Conservation (phyloP, 768 basidiomycete genomes). For the Lentinula edodes region DNA sequence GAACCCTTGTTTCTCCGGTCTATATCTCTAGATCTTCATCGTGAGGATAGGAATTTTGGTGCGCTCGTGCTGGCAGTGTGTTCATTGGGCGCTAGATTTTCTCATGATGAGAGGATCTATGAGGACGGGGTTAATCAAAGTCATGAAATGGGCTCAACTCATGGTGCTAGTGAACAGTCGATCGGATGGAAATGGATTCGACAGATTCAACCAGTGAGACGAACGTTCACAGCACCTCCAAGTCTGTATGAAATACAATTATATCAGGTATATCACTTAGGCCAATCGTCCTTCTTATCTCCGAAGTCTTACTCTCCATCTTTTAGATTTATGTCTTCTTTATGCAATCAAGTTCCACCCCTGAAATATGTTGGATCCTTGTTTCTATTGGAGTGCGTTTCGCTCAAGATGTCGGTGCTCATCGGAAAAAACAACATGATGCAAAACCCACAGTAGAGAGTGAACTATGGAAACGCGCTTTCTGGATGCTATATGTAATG, state of each 20-base stretch:
- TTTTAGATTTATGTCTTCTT: constrained; percentile 33
- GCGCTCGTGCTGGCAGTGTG: constrained; percentile 45
- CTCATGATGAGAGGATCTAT: constrained; percentile 34
- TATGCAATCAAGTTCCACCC: constrained; percentile 38
- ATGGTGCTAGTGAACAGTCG: constrained; percentile 21
- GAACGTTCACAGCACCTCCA: constrained; percentile 38
- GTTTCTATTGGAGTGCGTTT: constrained; percentile 50
- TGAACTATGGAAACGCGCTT: constrained; percentile 57
- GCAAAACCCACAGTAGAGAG: constrained; percentile 35
- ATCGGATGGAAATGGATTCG: constrained; percentile 40
- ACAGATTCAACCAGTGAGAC: constrained; percentile 47
- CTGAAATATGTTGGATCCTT: constrained; percentile 47
- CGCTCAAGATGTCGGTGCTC: constrained; percentile 56
- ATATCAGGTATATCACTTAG: constrained; percentile 29
- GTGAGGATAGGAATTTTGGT: constrained; percentile 34
- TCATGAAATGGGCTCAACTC: not conserved
- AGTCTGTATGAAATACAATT: constrained; percentile 55
- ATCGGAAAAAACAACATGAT: constrained; percentile 32
- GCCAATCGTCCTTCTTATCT: not conserved
- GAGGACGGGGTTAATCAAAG: not conserved
- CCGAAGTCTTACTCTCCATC: not conserved
- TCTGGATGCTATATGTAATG: constrained; percentile 32
- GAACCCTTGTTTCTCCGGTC: constrained; percentile 42
- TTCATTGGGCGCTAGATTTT: constrained; percentile 41
- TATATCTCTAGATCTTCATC: constrained; percentile 31